A percentile compares a stretch with the other conserved stretches of the same genome.
Conservation (phyloP, 305 asterid species). For the Fraxinus velutina region DNA sequence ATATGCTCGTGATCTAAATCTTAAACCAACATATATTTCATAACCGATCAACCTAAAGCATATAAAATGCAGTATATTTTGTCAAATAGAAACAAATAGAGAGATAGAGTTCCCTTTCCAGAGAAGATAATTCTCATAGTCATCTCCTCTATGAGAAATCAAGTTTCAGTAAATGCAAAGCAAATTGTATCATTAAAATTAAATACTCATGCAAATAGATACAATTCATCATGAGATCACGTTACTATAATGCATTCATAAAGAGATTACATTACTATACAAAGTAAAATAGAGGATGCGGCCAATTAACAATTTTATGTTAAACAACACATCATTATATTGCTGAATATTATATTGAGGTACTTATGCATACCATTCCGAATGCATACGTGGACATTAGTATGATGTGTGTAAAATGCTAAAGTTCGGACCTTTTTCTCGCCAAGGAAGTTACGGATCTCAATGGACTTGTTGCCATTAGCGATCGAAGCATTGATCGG, state of each 20-base stretch:
- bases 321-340: background rate
- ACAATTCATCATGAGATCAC: background rate
- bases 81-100: background rate
- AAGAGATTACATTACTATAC: background rate
- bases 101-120: background rate
- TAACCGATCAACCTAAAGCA: background rate
- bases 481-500: constrained; percentile 58
- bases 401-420: background rate
- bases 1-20: background rate
- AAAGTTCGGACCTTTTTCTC: constrained; percentile 43
- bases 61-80: background rate
- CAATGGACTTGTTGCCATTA: constrained; percentile 35
- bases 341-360: background rate
- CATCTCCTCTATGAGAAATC: background rate
- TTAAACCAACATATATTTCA: background rate
- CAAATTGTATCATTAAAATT: background rate
- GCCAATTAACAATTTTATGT: background rate
- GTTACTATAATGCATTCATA: background rate
- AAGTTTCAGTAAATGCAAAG: background rate
- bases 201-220: background rate
- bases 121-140: background rate
- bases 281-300: background rate
- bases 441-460: constrained; percentile 66
- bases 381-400: background rate
- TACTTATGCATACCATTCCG: background rate